Conservation (phyloP, 345 rosid genomes). For the Carallia pectinifolia region DNA sequence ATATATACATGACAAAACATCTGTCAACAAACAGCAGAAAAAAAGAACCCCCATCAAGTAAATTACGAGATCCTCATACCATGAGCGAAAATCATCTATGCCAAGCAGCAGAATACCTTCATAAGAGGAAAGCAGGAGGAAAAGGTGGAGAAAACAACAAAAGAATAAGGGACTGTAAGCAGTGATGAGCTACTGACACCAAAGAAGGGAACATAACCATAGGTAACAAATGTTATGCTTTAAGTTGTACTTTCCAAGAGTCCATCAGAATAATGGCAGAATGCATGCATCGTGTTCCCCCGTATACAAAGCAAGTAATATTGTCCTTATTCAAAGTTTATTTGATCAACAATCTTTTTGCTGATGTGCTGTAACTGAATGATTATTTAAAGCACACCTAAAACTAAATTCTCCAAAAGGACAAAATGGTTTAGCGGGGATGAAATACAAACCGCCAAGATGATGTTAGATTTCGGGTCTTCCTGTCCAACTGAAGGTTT, state of each 20-base stretch:
- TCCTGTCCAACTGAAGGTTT: slow-evolving; percentile 93
- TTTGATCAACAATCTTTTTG: not conserved
- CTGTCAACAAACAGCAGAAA: too few relatives aligned
- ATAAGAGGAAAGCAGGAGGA: not conserved
- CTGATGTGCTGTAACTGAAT: not conserved
- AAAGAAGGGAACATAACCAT: not conserved
- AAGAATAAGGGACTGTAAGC: not conserved
- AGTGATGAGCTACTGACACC: too few relatives aligned
- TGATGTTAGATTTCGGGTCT: slow-evolving; percentile 75
- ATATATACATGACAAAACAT: not conserved
- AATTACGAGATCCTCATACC: too few relatives aligned
- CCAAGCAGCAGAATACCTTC: not conserved
- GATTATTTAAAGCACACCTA: not conserved
- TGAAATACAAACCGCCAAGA: slow-evolving; percentile 78
- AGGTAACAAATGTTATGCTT: not conserved
- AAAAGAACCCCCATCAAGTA: too few relatives aligned
- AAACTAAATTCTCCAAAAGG: not conserved
- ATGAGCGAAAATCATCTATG: not conserved
- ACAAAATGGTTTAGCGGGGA: not conserved
- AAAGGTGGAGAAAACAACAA: not conserved
- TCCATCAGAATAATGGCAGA: not conserved
- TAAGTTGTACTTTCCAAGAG: not conserved
- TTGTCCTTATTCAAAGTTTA: too few relatives aligned
- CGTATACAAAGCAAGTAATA: too few relatives aligned
- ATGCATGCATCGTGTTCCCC: not conserved